Conservation (phyloP, 2,329 filamentous ascomycete species). For the Cytospora paraplurivora region DNA sequence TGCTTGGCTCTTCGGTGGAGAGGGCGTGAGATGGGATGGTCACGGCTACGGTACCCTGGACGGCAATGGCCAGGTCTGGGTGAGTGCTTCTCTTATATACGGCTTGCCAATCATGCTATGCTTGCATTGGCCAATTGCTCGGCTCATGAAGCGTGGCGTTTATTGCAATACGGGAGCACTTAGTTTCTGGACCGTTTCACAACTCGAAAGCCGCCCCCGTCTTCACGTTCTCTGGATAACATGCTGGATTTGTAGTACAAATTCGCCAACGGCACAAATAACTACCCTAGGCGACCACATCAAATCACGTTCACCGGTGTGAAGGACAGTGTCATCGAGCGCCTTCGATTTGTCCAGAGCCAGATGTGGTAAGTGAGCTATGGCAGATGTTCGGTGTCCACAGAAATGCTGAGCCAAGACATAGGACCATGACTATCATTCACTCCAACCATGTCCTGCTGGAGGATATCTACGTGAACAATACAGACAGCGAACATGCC, state of each 20-base stretch:
- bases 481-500: constrained; percentile 22
- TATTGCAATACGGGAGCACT: no score
- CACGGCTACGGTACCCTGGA: constrained; percentile 41
- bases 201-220: no score
- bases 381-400: no score
- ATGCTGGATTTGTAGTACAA: constrained; percentile 29
- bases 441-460: constrained; percentile 26
- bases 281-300: constrained; percentile 37
- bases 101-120: no score
- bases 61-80: constrained; percentile 37
- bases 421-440: constrained; percentile 30
- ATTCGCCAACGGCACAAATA: constrained; percentile 34
- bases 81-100: neutral
- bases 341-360: constrained; percentile 23
- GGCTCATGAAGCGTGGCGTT: no score
- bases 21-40: constrained; percentile 44
- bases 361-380: constrained; percentile 26
- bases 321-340: constrained; percentile 23
- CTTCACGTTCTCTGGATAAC: neutral
- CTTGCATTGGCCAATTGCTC: no score
- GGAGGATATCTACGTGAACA: constrained; percentile 27
- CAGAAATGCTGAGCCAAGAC: neutral
- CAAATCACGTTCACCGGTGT: constrained; percentile 33
- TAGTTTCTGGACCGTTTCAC: no score
- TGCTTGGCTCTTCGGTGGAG: constrained; percentile 45